phyloP scores from a whole-genome alignment of 257 asterid species.

The Solanum pinnatisectum region DNA sequence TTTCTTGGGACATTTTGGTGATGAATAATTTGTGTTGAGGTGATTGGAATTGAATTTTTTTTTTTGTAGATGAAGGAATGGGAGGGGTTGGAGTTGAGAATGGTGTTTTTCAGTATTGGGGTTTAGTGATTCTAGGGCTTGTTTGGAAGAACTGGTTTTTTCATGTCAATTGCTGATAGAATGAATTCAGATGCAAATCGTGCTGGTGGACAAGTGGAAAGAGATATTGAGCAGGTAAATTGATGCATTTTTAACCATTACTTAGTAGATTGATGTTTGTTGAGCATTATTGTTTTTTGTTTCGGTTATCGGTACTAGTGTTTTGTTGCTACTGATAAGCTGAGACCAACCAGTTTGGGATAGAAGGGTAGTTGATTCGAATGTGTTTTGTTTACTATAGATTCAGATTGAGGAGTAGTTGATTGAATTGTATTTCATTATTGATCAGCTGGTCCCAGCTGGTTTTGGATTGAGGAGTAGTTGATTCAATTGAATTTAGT shows the following conservation, averaged over 20 bases:
- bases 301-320: neutral
- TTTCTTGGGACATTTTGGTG: neutral
- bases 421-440: neutral
- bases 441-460: neutral
- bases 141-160: constrained; percentile 17
- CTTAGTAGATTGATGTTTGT: neutral
- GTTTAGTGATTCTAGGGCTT: constrained; percentile 24
- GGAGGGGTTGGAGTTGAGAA: neutral
- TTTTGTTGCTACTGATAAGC: neutral
- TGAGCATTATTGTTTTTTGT: neutral
- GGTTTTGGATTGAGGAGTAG: neutral
- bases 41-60: neutral
- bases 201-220: constrained; percentile 60
- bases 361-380: neutral
- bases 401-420: neutral
- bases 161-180: constrained; percentile 45
- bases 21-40: neutral
- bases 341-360: neutral
- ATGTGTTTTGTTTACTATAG: neutral
- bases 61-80: neutral
- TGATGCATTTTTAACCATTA: neutral
- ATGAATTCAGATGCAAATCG: constrained; percentile 61
- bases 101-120: neutral
- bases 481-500: neutral
- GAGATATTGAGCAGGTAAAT: constrained; percentile 69